phyloP scores from a whole-genome alignment of 2,329 filamentous ascomycete species.

The Xylaria digitata region DNA sequence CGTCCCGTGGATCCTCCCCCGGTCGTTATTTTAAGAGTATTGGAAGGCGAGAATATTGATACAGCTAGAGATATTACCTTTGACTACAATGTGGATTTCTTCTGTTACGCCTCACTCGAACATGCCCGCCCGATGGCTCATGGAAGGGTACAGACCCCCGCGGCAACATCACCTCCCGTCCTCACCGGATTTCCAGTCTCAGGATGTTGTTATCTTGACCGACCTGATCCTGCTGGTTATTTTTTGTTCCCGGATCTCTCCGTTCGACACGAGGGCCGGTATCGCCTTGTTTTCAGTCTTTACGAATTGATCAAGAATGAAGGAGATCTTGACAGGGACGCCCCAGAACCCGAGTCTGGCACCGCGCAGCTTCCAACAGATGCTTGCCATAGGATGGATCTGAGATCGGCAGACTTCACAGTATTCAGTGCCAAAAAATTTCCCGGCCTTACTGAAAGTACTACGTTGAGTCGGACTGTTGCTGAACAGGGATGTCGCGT shows the following conservation, averaged over 20 bases:
- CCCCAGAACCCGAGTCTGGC: conserved; percentile 54
- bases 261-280: conserved; percentile 93
- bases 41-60: conserved; percentile 74
- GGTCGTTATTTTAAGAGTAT: conserved; percentile 90
- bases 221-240: conserved; percentile 83
- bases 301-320: conserved; percentile 93
- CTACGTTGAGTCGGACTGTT: conserved; percentile 85
- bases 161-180: conserved; percentile 81
- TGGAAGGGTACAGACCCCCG: conserved; percentile 75
- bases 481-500: conserved; percentile 98
- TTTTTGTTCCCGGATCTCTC: conserved; percentile 98
- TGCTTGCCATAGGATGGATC: conserved; percentile 88
- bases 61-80: conserved; percentile 81
- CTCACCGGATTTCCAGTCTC: conserved; percentile 94
- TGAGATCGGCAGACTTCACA: conserved; percentile 86
- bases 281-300: conserved; percentile 89
- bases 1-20: conserved; percentile 94
- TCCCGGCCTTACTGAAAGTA: conserved; percentile 91
- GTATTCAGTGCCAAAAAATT: conserved; percentile 99
- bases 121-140: conserved; percentile 85
- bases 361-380: conserved; percentile 51
- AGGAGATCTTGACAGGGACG: conserved; percentile 76
- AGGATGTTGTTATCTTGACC: conserved; percentile 94
- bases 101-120: conserved; percentile 92
- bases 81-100: conserved; percentile 95